Base-by-base conservation (phyloP, 345 rosid species). In the Gossypium thurberi region DNA sequence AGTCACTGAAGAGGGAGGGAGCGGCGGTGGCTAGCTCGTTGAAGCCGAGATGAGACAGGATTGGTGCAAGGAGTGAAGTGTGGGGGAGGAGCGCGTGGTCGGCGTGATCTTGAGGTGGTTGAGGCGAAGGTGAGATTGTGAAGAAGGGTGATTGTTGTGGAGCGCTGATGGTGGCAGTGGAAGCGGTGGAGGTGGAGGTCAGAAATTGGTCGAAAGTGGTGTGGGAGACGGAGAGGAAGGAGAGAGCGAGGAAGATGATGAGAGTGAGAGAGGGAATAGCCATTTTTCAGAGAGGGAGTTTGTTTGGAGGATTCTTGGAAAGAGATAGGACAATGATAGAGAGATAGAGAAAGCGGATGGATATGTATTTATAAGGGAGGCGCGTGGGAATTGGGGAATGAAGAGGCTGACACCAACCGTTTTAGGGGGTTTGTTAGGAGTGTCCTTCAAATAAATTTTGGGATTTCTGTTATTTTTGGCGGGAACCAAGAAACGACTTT, bases 1-100 rank as follows among this genome's bases (percentile, higher is more conserved):
- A 66, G 43, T 78, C 84, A 48, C 69, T 61, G 42, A 85, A 71
- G 77, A 85, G 86, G 2, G 88, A 83, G 2, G 88, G 87, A 33
- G 85, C 87, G 0, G 85, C 89, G 37, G 69, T 77, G 61, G 93
- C 82, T 15, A 89, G 86, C 73, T 84, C 87, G 76, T 78, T 84
- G 84, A 80, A 89, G 72, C 91, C 89, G 72, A 89, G 93, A 67
- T 87, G 91, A 50, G 88, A 77, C 26, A 87, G 91, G 73, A 85
- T 84, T 14, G 91, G 88, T 28, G 62, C 78, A 1, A 84, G 84
- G 26, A 81, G 75, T 65, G 85, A 75, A 4, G 78, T 62, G 77
- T 77, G 69, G 6, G 85, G 76, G 84, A 76, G 78, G 46, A 77
- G 23, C 1, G 80, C 33, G 18, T 74, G 74, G 5, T 84, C 85